A percentile compares a stretch with the other conserved stretches of the same genome.
These are phyloP conservation scores for Suillus weaverae DNA, from an alignment of 768 basidiomycete genomes.

Conservation along the genomic window DNA sequence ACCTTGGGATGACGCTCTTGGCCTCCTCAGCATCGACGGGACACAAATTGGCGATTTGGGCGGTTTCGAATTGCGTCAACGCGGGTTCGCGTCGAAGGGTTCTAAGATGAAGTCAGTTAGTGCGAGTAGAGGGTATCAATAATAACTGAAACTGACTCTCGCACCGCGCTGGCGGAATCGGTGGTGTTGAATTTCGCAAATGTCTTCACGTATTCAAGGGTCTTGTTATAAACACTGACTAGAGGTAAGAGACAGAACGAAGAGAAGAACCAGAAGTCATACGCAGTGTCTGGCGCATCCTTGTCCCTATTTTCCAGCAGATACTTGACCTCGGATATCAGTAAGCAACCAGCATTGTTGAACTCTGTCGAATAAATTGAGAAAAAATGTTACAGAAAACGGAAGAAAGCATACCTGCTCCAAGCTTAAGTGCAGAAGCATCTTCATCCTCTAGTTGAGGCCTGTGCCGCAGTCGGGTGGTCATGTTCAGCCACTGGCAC, in stretches of 20 bases:
- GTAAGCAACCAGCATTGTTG: constrained; percentile 86
- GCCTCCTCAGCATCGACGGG: constrained; percentile 88
- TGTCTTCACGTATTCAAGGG: constrained; percentile 86
- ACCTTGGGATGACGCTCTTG: constrained; percentile 91
- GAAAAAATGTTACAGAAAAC: neutral
- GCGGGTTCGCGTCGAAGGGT: constrained; percentile 77
- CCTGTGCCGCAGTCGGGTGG: constrained; percentile 62
- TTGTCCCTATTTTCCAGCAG: constrained; percentile 85
- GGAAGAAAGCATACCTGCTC: constrained; percentile 49
- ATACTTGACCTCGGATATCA: constrained; percentile 92
- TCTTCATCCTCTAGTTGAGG: constrained; percentile 78
- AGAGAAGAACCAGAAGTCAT: constrained; percentile 26
- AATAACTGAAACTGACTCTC: constrained; percentile 60
- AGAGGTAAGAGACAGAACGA: neutral
- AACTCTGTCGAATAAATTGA: constrained; percentile 55
- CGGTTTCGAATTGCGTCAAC: constrained; percentile 87
- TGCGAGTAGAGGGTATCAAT: constrained; percentile 3
- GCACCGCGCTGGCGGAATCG: constrained; percentile 80
- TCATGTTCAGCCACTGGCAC: constrained; percentile 42
- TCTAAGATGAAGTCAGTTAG: constrained; percentile 36
- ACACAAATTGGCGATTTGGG: constrained; percentile 89
- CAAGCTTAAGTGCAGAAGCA: constrained; percentile 81
- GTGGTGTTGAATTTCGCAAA: constrained; percentile 89
- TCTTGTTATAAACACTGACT: constrained; percentile 87
- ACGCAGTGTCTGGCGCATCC: constrained; percentile 87